phyloP scores from a whole-genome alignment of 148 eudicot genomes.

The Cornus kousa region DNA sequence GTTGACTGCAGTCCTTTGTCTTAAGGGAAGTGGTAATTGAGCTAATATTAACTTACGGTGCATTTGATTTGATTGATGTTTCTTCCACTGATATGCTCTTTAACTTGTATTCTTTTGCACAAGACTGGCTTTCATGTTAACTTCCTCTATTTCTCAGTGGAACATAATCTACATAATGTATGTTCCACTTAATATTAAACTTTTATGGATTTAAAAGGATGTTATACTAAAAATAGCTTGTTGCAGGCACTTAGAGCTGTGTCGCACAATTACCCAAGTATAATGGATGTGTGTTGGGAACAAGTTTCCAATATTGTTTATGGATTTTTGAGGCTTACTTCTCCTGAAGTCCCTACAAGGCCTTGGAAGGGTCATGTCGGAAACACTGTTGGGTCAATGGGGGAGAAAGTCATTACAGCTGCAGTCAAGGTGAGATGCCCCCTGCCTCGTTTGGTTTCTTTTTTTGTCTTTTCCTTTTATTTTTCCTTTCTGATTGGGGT shows the following conservation, averaged over 20 bases:
- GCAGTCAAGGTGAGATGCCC: conserved; percentile 63
- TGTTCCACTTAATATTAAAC: conserved; percentile 1
- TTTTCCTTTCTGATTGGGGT: neutral
- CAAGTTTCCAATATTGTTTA: conserved; percentile 51
- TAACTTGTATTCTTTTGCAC: neutral
- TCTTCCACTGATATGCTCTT: neutral
- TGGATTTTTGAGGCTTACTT: conserved; percentile 41
- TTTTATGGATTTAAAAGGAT: neutral
- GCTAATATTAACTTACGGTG: neutral
- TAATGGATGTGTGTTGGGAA: conserved; percentile 67
- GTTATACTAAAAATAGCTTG: conserved; percentile 19
- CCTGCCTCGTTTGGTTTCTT: neutral
- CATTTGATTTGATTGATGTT: neutral
- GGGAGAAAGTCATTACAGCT: conserved; percentile 65
- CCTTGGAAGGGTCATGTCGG: conserved; percentile 44
- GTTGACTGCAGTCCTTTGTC: neutral
- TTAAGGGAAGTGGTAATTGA: neutral
- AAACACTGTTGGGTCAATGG: conserved; percentile 37
- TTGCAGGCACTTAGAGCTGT: conserved; percentile 92
- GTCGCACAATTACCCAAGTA: conserved; percentile 84
- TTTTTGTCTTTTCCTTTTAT: conserved; percentile 1
- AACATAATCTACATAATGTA: neutral
- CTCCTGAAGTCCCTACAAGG: conserved; percentile 31
- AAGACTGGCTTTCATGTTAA: neutral
- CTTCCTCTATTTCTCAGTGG: neutral